These are phyloP conservation scores for Umbilicaria muhlenbergii DNA, from an alignment of 495 filamentous ascomycete genomes.

Conservation along the genomic window DNA sequence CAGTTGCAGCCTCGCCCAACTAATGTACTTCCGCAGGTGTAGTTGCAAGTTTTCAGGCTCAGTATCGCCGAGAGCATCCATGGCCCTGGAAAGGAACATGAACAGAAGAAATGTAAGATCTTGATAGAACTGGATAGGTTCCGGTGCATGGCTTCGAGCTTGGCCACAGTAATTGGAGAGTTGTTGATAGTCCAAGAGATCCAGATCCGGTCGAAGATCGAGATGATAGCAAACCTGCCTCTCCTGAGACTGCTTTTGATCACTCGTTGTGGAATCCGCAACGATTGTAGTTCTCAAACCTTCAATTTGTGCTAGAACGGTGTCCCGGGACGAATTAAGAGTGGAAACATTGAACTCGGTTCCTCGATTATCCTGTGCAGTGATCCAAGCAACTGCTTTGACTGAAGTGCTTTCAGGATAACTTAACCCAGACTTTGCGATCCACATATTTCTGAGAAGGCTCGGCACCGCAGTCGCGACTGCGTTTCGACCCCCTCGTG, in stretches of 20 bases:
- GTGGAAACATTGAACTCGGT: constrained; percentile 1
- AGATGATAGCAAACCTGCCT: background rate
- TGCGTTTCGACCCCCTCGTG: background rate
- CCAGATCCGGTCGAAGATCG: background rate
- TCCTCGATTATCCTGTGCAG: background rate
- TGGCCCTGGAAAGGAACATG: background rate
- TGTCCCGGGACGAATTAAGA: background rate
- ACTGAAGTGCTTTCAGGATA: background rate
- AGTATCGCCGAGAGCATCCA: background rate
- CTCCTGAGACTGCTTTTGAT: background rate
- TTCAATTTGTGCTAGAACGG: background rate
- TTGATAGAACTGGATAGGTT: background rate
- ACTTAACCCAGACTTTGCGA: constrained; percentile 4
- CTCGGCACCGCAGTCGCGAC: constrained; percentile 4
- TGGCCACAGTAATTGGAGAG: background rate
- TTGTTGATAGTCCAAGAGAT: background rate
- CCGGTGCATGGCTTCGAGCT: background rate
- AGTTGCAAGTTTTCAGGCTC: background rate
- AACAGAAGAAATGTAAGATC: constrained; percentile 3
- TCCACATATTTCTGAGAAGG: constrained; percentile 1
- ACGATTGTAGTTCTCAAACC: constrained; percentile 6
- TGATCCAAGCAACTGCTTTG: background rate
- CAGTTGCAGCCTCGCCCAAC: constrained; percentile 2
- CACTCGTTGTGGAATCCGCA: background rate
- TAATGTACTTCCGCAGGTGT: constrained; percentile 3